Percentiles rank a stretch among this genome's conserved stretches.
Conservation (phyloP, 2,329 filamentous ascomycete genomes). For the Neoscytalidium dimidiatum region DNA sequence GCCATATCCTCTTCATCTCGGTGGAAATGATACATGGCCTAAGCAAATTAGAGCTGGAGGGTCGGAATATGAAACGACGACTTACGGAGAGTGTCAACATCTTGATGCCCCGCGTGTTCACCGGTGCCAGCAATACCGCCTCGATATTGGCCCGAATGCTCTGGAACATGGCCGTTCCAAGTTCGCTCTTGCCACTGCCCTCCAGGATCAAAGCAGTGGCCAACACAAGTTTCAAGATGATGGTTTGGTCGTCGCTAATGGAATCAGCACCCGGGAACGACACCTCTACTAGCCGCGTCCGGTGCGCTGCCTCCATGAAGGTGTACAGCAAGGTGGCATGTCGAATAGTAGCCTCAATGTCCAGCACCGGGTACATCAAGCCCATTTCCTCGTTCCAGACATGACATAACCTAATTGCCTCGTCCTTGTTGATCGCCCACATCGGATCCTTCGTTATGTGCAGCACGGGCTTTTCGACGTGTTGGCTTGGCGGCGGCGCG, state of each 20-base stretch:
- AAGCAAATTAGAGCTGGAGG: conserved; percentile 22
- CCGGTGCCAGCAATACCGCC: conserved; percentile 58
- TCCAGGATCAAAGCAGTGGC: conserved; percentile 78
- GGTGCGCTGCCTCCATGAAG: conserved; percentile 69
- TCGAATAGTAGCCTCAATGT: conserved; percentile 69
- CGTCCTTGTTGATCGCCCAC: conserved; percentile 74
- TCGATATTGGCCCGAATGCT: conserved; percentile 74
- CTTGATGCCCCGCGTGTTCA: conserved; percentile 60
- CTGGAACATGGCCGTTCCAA: conserved; percentile 72
- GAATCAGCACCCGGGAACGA: conserved; percentile 58
- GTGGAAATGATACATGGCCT: conserved; percentile 80
- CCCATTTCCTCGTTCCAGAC: conserved; percentile 89
- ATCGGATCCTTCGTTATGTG: conserved; percentile 70
- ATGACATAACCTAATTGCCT: conserved; percentile 75
- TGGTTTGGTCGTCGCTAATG: conserved; percentile 64
- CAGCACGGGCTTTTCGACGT: conserved; percentile 25
- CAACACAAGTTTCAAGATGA: conserved; percentile 80
- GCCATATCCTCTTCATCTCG: conserved; percentile 82
- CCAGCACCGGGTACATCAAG: conserved; percentile 86
- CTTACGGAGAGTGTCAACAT: conserved; percentile 60
- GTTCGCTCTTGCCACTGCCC: conserved; percentile 74
- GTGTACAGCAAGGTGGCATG: conserved; percentile 71
- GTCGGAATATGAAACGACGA: conserved; percentile 2
- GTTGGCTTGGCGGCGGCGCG: conserved; percentile 22
- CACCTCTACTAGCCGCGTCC: conserved; percentile 59